These are phyloP conservation scores for Mycena alexandri DNA, from an alignment of 768 basidiomycete genomes.

Conservation along the genomic window DNA sequence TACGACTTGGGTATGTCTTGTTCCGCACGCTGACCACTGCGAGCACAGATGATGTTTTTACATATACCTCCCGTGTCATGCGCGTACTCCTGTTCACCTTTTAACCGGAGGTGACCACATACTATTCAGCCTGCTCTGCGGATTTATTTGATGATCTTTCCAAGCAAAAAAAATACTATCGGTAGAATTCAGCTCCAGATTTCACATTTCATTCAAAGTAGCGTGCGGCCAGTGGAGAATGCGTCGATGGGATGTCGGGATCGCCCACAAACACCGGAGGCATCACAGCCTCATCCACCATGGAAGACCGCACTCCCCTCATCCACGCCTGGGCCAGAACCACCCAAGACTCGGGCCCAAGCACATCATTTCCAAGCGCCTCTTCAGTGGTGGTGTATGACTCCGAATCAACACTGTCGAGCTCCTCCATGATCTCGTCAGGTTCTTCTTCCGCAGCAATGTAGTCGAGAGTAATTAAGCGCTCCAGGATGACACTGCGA, in stretches of 20 bases:
- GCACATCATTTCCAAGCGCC: neutral
- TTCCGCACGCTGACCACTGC: neutral
- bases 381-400: neutral
- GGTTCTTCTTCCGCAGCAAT: neutral
- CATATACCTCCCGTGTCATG: neutral
- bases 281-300: neutral
- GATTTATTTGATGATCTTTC: too few species aligned
- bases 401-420: neutral
- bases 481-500: constrained; percentile 3
- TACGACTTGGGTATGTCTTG: neutral
- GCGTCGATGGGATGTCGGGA: neutral
- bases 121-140: too few species aligned
- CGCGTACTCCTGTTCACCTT: neutral
- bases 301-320: neutral
- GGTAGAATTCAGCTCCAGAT: too few species aligned
- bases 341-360: neutral
- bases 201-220: neutral
- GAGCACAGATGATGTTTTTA: constrained; percentile 2
- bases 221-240: neutral
- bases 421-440: neutral
- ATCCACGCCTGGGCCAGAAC: constrained; percentile 1
- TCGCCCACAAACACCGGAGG: constrained; percentile 6
- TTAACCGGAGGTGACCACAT: constrained; percentile 32
- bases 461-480: neutral
- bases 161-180: too few species aligned